These are phyloP conservation scores for Podospora pseudocomata DNA, from an alignment of 495 filamentous ascomycete species.

Conservation along the genomic window DNA sequence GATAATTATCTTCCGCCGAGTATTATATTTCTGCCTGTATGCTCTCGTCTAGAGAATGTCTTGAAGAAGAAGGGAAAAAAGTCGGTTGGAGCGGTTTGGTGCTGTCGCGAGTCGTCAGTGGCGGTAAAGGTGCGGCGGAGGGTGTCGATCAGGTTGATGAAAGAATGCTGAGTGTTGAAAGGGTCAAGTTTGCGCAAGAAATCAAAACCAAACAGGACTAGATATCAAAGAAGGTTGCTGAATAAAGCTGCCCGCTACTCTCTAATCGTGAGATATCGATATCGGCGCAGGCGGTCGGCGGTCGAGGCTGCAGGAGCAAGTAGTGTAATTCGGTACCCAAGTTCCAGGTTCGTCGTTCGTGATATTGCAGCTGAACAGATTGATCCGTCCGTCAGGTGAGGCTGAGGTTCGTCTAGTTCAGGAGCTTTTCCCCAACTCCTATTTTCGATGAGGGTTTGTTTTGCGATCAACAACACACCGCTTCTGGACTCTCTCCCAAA, in stretches of 20 bases:
- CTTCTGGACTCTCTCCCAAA: conserved; percentile 9
- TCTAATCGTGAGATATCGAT: background rate
- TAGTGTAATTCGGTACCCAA: background rate
- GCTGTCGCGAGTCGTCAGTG: background rate
- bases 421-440: background rate
- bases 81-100: background rate
- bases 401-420: background rate
- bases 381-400: background rate
- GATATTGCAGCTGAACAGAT: background rate
- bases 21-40: background rate
- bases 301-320: background rate
- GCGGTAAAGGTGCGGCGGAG: background rate
- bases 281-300: background rate
- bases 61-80: background rate
- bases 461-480: background rate
- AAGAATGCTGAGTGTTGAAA: background rate
- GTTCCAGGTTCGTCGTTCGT: background rate
- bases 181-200: background rate
- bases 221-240: background rate
- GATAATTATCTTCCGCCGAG: conserved; percentile 1
- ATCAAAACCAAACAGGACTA: background rate
- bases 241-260: background rate
- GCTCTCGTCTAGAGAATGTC: background rate
- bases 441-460: background rate
- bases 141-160: background rate